A percentile compares a stretch with the other conserved stretches of the same genome.
These are phyloP conservation scores for Gossypium ekmanianum DNA, from an alignment of 345 rosid genomes.

Conservation along the genomic window DNA sequence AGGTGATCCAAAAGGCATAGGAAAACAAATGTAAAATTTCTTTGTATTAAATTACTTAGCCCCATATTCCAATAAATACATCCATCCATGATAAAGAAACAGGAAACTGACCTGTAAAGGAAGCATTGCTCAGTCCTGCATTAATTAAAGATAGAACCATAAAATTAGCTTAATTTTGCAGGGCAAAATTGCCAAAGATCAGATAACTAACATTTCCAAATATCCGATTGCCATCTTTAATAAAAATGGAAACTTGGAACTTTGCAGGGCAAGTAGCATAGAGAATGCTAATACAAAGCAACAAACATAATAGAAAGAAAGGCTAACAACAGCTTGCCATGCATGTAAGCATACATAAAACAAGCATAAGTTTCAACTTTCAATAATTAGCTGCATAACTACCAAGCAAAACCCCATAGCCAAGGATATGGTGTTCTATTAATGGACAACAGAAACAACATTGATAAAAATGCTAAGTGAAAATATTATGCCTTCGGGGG, in stretches of 20 bases:
- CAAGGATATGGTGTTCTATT: background rate
- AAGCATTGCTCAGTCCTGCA: conserved; percentile 14
- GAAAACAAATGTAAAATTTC: background rate
- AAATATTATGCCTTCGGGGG: background rate
- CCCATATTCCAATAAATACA: background rate
- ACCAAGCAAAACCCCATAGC: background rate
- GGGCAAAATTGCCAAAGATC: background rate
- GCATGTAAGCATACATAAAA: background rate
- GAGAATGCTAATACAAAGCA: background rate
- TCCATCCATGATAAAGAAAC: background rate
- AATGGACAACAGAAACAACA: background rate
- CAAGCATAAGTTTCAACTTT: background rate
- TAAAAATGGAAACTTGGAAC: background rate
- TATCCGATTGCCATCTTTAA: too few species aligned
- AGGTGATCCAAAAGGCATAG: background rate
- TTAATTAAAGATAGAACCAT: background rate
- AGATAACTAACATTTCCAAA: background rate
- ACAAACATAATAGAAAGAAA: background rate
- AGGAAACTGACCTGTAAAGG: conserved; percentile 13
- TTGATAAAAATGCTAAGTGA: background rate
- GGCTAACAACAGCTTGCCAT: background rate
- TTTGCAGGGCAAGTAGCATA: background rate
- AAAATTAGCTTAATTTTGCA: background rate
- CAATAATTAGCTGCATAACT: background rate
- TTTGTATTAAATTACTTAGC: too few species aligned